Base-by-base conservation (phyloP, 2,329 filamentous ascomycete species). In the Simplicillium sp. region DNA sequence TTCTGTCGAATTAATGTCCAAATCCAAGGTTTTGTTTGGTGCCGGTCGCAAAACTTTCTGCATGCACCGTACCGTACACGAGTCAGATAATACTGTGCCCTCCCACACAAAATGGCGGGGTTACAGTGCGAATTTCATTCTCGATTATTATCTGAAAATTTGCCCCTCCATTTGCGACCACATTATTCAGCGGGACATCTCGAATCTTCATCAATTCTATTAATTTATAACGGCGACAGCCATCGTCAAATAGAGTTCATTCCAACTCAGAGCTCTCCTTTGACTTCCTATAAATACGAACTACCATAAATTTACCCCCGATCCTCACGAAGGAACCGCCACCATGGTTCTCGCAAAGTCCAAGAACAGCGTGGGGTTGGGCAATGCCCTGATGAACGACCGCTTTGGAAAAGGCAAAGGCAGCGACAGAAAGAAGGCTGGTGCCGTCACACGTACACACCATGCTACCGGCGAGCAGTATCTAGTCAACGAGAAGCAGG, bases 321-420 rank as follows among this genome's bases (percentile, higher is more conserved):
- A 15, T 15, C 12, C 31, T 5, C 31, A 13, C 12, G 5, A 13
- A 18, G 36, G 33, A 44, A 37, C 45, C 52, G 49, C 47, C 62
- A 71, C 53, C 44, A 79, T 79, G 75, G 64, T 66, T 59, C 62
- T 71, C 55, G 80, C 92, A 64, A 98, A 97, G 69, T 95, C 88
- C 50, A 97, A 96, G 65, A 94, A 89, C 66, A 76, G 81, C 55
- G 87, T 96, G 55, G 92, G 92, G 61, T 80, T 98, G 67, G 92
- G 92, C 61, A 96, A 96, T 69, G 81, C 84, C 67, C 78, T 98
- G 60, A 98, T 98, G 92, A 97, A 97, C 61, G 92, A 97, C 67
- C 84, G 90, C 44, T 96, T 97, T 64, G 87, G 89, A 57, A 94
- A 92, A 66, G 86, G 87, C 55, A 96, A 94, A 64, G 86, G 87